Percentiles rank a stretch among this genome's conserved stretches.
These are phyloP conservation scores for Stevia rebaudiana DNA, from an alignment of 140 eudicot species.

Conservation along the genomic window DNA sequence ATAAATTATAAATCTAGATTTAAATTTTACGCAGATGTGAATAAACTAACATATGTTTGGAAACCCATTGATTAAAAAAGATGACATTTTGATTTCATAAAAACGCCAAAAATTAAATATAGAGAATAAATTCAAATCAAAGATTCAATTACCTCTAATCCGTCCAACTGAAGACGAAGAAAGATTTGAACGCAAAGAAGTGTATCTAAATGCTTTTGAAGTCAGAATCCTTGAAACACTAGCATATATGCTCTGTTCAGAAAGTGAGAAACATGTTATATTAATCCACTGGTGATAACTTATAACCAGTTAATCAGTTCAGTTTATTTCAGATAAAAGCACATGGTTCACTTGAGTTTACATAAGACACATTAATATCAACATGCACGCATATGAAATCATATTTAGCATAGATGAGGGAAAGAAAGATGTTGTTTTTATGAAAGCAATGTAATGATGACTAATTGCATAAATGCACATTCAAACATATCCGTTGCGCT, in stretches of 20 bases:
- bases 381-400: not conserved
- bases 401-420: not conserved
- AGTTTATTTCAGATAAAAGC: conserved; percentile 5
- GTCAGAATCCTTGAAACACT: conserved; percentile 40
- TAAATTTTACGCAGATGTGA: not conserved
- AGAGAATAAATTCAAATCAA: not conserved
- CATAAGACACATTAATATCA: not conserved
- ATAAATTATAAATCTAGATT: conserved; percentile 2
- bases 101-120: not conserved
- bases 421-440: not conserved
- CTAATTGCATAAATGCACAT: not conserved
- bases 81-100: conserved; percentile 6
- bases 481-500: not conserved
- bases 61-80: not conserved
- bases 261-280: conserved; percentile 8
- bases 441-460: not conserved
- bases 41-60: not conserved
- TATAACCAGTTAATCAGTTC: conserved; percentile 6
- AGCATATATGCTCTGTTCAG: conserved; percentile 47
- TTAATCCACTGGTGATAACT: not conserved
- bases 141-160: conserved; percentile 40
- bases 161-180: conserved; percentile 32
- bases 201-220: conserved; percentile 30
- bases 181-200: conserved; percentile 21
- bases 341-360: not conserved